Evolutionary conservation across 1,284 basidiomycete species (phyloP).

Genomic region (Schizopora paradoxa): DNA sequence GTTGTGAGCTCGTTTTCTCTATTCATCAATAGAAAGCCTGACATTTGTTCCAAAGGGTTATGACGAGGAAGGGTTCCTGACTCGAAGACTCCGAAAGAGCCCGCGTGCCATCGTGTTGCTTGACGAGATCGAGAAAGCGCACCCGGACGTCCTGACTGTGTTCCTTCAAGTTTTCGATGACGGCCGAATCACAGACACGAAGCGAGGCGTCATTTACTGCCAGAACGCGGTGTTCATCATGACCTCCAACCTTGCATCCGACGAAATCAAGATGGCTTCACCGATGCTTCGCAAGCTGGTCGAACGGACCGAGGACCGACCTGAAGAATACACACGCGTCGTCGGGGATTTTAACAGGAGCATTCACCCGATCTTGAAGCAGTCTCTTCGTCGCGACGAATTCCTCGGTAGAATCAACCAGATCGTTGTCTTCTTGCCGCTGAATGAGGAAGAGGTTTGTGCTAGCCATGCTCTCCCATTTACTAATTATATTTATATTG

Average conservation of each 20-base stretch:
- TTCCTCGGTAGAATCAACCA: slow-evolving; percentile 14
- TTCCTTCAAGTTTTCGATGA: slow-evolving; percentile 16
- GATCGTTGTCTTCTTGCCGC: slow-evolving; percentile 14
- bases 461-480: neutral
- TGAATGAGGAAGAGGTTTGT: slow-evolving; percentile 9
- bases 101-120: slow-evolving; percentile 12
- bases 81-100: slow-evolving; percentile 6
- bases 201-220: slow-evolving; percentile 12
- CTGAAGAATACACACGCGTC: slow-evolving; percentile 8
- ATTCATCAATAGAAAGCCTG: neutral
- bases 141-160: slow-evolving; percentile 13
- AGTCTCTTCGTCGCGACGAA: slow-evolving; percentile 9
- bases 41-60: slow-evolving; percentile 10
- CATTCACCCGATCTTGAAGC: slow-evolving; percentile 11
- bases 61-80: slow-evolving; percentile 10
- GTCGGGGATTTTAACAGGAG: slow-evolving; percentile 9
- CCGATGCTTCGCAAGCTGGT: slow-evolving; percentile 5
- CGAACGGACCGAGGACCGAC: slow-evolving; percentile 8
- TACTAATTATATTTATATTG: neutral
- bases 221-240: slow-evolving; percentile 15
- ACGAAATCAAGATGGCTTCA: slow-evolving; percentile 8
- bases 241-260: slow-evolving; percentile 13
- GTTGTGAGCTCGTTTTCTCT: slow-evolving; percentile 6
- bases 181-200: slow-evolving; percentile 13
- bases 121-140: slow-evolving; percentile 13